A percentile compares a stretch with the other conserved stretches of the same genome.
Conservation (phyloP, 306 rosid genomes). For the Trifolium fragiferum region DNA sequence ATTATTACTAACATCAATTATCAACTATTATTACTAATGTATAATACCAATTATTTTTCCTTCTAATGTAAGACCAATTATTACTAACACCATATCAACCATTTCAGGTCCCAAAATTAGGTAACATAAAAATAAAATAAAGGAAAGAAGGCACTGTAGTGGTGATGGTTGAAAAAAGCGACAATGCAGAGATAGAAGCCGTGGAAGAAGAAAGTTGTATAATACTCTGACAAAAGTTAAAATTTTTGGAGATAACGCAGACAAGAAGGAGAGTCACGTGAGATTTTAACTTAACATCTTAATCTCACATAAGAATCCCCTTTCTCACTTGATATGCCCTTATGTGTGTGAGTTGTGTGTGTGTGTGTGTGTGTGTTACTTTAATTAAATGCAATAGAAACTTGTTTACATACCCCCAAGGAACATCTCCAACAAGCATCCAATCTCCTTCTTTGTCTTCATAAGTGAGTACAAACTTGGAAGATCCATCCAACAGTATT, state of each 20-base stretch:
- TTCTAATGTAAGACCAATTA: not conserved
- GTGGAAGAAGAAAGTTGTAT: not conserved
- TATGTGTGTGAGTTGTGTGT: too few relatives aligned
- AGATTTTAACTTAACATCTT: too few relatives aligned
- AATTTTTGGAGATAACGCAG: not conserved
- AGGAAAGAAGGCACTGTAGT: not conserved
- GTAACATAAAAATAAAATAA: not conserved
- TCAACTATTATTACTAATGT: too few relatives aligned
- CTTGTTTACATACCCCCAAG: constrained; percentile 74
- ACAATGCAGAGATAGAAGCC: not conserved
- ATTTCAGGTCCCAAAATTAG: not conserved
- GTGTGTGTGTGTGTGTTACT: not conserved
- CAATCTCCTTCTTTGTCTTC: constrained; percentile 99
- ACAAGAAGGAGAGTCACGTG: too few relatives aligned
- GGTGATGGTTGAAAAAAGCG: not conserved
- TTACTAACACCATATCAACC: not conserved
- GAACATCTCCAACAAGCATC: constrained; percentile 99
- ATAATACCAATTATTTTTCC: too few relatives aligned
- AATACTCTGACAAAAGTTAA: not conserved
- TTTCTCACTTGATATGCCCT: too few relatives aligned
- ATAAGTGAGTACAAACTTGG: constrained; percentile 81
- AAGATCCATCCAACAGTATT: constrained; percentile 73
- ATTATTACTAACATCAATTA: not conserved
- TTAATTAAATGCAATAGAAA: not conserved
- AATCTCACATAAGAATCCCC: too few relatives aligned